Percentiles rank a stretch among this genome's conserved stretches.
phyloP scores from a whole-genome alignment of 208 protist species.

The Sergeia podlipaevii region DNA sequence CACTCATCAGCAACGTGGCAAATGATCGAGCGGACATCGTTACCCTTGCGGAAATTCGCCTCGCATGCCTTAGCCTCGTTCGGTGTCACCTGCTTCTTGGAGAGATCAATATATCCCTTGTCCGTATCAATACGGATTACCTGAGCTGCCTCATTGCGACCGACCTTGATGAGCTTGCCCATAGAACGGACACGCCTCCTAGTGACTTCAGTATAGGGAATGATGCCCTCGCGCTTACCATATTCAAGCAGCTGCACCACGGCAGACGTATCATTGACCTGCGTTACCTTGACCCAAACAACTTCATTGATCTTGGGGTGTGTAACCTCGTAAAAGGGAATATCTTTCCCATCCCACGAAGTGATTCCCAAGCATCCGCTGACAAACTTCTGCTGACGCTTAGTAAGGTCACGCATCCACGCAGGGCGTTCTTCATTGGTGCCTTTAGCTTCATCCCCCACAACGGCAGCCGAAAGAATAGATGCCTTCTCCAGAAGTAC shows the following conservation, averaged over 20 bases:
- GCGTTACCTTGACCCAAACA: slow-evolving; percentile 96
- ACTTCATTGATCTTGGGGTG: slow-evolving; percentile 96
- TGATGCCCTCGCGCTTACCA: slow-evolving; percentile 98
- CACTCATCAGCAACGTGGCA: slow-evolving; percentile 92
- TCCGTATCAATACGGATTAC: slow-evolving; percentile 99
- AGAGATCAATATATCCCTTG: slow-evolving; percentile 99
- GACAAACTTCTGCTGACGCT: slow-evolving; percentile 81
- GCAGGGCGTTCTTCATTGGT: slow-evolving; percentile 36
- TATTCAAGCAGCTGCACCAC: slow-evolving; percentile 97
- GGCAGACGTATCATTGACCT: slow-evolving; percentile 92
- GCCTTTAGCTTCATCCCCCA: slow-evolving; percentile 43
- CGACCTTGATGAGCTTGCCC: slow-evolving; percentile 98
- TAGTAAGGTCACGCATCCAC: slow-evolving; percentile 77
- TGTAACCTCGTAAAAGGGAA: slow-evolving; percentile 67
- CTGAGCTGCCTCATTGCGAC: slow-evolving; percentile 94
- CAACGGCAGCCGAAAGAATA: slow-evolving; percentile 53
- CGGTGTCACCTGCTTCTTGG: slow-evolving; percentile 95
- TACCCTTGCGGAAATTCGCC: slow-evolving; percentile 95
- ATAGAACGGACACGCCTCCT: slow-evolving; percentile 97
- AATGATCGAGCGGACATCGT: slow-evolving; percentile 96
- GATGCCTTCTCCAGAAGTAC: slow-evolving; percentile 70
- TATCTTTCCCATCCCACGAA: slow-evolving; percentile 72
- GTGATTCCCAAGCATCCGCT: slow-evolving; percentile 60
- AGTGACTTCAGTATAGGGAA: slow-evolving; percentile 97
- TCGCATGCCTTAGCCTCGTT: slow-evolving; percentile 95